phyloP scores from a whole-genome alignment of 805 yeast species.

The Komagataella phaffii region DNA sequence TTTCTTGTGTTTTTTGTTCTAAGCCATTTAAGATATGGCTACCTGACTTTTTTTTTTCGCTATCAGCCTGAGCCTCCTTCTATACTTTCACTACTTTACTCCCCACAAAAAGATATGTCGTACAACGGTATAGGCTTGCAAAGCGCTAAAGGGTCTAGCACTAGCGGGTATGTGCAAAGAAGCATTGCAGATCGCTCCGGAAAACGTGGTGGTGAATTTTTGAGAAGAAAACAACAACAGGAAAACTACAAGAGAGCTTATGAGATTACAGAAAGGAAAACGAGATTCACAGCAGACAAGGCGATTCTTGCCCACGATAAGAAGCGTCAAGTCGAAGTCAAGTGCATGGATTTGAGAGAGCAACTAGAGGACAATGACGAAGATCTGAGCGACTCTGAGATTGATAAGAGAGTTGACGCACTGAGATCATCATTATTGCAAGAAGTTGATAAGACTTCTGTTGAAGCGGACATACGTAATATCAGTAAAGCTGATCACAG shows the following conservation, averaged over 20 bases:
- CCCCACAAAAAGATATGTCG: constrained; percentile 23
- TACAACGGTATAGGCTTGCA: constrained; percentile 45
- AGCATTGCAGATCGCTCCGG: constrained; percentile 17
- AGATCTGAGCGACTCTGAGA: constrained; percentile 21
- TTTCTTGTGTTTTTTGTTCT: too few species aligned
- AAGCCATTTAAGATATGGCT: too few species aligned
- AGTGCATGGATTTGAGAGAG: constrained; percentile 38
- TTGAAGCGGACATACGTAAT: not conserved
- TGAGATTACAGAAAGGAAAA: constrained; percentile 2
- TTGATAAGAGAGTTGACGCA: constrained; percentile 17
- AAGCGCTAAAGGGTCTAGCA: constrained; percentile 47
- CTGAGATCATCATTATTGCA: constrained; percentile 8
- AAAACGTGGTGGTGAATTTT: constrained; percentile 21
- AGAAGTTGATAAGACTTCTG: not conserved
- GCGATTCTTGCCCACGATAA: constrained; percentile 21
- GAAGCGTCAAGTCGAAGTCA: constrained; percentile 26
- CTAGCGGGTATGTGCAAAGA: constrained; percentile 47
- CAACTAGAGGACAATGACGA: constrained; percentile 30
- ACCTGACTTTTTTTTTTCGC: not conserved
- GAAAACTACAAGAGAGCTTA: constrained; percentile 9
- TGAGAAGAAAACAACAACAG: constrained; percentile 19
- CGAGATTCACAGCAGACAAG: constrained; percentile 7
- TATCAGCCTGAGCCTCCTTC: not conserved
- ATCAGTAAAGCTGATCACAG: not conserved
- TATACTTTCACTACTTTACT: not conserved